A percentile compares a stretch with the other conserved stretches of the same genome.
These are phyloP conservation scores for Podochytrium sp. DNA, from an alignment of 192 early-diverging fungal species.

Conservation along the genomic window DNA sequence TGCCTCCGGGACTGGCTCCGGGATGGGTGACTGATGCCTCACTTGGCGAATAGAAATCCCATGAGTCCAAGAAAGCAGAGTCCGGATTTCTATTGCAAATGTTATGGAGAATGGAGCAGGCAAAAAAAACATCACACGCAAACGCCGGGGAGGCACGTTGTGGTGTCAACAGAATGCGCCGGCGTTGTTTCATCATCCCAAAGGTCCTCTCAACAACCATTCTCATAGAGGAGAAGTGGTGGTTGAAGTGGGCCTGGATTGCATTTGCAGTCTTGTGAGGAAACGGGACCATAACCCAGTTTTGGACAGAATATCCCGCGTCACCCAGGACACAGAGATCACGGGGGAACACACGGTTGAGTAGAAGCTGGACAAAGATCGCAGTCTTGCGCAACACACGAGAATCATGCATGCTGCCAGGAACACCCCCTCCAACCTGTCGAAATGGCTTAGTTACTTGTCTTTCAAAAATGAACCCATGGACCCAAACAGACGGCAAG, in stretches of 20 bases:
- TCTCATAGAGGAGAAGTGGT: neutral
- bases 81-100: neutral
- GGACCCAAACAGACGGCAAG: too few relatives aligned
- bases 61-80: neutral
- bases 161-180: neutral
- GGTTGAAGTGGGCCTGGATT: neutral
- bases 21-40: neutral
- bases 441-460: too few relatives aligned
- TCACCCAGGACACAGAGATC: neutral
- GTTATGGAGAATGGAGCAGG: conserved; percentile 2
- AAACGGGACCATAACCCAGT: conserved; percentile 2
- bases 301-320: neutral
- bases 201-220: neutral
- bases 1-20: neutral
- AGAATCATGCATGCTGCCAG: conserved; percentile 5
- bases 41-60: neutral
- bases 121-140: neutral
- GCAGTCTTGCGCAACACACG: neutral
- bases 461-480: too few relatives aligned
- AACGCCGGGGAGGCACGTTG: neutral
- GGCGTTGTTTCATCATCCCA: neutral
- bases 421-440: neutral
- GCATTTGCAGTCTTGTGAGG: neutral
- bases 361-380: neutral
- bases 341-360: neutral